These are phyloP conservation scores for Saccharata proteae DNA, from an alignment of 2,329 filamentous ascomycete species.

Conservation along the genomic window DNA sequence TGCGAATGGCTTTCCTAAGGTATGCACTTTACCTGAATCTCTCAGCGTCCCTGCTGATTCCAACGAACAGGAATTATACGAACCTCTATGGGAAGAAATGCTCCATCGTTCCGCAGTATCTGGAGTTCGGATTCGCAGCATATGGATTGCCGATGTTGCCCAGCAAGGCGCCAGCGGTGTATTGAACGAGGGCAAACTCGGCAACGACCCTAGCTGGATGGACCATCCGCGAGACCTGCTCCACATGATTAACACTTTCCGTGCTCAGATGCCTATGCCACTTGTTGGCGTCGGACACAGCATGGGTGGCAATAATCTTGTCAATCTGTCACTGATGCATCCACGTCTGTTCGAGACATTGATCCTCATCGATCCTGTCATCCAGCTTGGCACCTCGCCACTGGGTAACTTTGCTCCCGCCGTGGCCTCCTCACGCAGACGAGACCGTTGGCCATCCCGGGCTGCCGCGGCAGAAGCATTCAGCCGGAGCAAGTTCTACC, in stretches of 20 bases:
- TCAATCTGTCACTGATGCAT: constrained; percentile 61
- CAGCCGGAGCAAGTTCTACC: constrained; percentile 61
- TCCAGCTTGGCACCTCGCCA: constrained; percentile 40
- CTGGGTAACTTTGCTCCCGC: constrained; percentile 33
- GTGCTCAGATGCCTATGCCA: constrained; percentile 65
- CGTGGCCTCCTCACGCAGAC: constrained; percentile 54
- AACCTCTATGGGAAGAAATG: constrained; percentile 82
- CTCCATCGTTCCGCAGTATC: constrained; percentile 43
- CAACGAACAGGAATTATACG: constrained; percentile 63
- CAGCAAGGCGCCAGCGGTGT: constrained; percentile 71
- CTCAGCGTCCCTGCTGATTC: background rate
- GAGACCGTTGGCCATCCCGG: constrained; percentile 73
- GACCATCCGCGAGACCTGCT: constrained; percentile 78
- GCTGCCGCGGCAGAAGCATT: constrained; percentile 56
- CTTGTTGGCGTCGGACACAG: constrained; percentile 80
- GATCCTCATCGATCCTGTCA: constrained; percentile 75
- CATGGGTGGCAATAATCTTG: constrained; percentile 67
- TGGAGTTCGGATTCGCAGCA: constrained; percentile 60
- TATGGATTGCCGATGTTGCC: constrained; percentile 86
- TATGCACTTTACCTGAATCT: no score
- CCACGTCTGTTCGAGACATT: constrained; percentile 67
- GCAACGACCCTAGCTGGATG: constrained; percentile 80
- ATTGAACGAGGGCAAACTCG: constrained; percentile 62
- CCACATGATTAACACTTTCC: constrained; percentile 75
- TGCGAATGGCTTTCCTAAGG: constrained; percentile 89